These are phyloP conservation scores for Coemansia sp. DNA, from an alignment of 192 early-diverging fungal genomes.

Conservation along the genomic window DNA sequence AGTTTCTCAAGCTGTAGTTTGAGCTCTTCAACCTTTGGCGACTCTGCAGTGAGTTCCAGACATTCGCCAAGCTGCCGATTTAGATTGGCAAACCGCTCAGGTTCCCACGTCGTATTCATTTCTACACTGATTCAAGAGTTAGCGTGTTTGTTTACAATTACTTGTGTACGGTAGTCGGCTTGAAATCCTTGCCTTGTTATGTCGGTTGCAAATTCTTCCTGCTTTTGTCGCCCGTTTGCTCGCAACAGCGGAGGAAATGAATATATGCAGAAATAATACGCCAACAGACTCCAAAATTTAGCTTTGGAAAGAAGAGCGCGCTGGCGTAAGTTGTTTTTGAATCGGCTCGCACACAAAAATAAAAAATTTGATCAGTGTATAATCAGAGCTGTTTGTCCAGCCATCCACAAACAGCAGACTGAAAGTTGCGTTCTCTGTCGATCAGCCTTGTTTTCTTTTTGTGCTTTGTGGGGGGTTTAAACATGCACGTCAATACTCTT, in stretches of 20 bases:
- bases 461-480: neutral
- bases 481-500: neutral
- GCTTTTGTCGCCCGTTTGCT: neutral
- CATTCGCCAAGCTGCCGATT: conserved; percentile 41
- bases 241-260: neutral
- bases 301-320: neutral
- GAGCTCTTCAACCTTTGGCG: conserved; percentile 38
- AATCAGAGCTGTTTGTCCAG: neutral
- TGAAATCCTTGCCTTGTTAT: neutral
- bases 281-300: neutral
- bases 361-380: neutral
- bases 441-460: neutral
- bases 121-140: conserved; percentile 12
- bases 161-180: neutral
- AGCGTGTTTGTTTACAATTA: neutral
- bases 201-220: neutral
- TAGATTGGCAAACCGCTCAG: conserved; percentile 49
- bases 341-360: neutral
- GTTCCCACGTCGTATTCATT: conserved; percentile 53
- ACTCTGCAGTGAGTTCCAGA: conserved; percentile 31
- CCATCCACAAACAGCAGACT: neutral
- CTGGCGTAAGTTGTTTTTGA: neutral
- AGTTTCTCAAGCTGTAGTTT: conserved; percentile 36
- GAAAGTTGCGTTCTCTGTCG: neutral
- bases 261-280: conserved; percentile 1